Conservation (phyloP, 345 rosid genomes). For the Brassica rapa region DNA sequence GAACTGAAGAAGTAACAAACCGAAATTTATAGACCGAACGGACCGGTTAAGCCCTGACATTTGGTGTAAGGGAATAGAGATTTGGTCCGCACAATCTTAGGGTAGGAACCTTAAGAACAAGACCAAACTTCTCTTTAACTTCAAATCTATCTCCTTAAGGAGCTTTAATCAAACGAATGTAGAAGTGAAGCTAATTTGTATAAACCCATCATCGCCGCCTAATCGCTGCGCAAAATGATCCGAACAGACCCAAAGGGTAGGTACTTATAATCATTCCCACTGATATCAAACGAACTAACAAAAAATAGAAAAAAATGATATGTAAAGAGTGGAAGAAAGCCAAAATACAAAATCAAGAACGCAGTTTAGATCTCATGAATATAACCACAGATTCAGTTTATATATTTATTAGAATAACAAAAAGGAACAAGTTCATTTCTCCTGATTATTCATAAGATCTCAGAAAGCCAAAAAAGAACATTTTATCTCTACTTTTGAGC, state of each 20-base stretch:
- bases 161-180: not conserved
- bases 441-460: conserved; percentile 24
- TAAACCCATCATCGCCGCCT: not conserved
- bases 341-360: conserved; percentile 17
- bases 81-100: not conserved
- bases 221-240: not conserved
- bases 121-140: not conserved
- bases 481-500: conserved; percentile 34
- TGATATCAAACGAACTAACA: not conserved
- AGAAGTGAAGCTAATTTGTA: not conserved
- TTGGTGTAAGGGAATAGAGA: not conserved
- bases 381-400: conserved; percentile 31
- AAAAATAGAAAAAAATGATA: not conserved
- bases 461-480: not conserved
- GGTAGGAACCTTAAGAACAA: not conserved
- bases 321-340: not conserved
- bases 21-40: not conserved
- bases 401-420: not conserved
- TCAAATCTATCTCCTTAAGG: not conserved
- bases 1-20: too few relatives aligned
- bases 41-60: not conserved
- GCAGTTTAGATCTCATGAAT: conserved; percentile 28
- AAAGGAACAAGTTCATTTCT: conserved; percentile 19
- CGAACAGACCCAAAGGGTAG: not conserved
- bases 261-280: not conserved